A percentile compares a stretch with the other conserved stretches of the same genome.
phyloP scores from a whole-genome alignment of 495 filamentous ascomycete species.

The Xylona heveae region DNA sequence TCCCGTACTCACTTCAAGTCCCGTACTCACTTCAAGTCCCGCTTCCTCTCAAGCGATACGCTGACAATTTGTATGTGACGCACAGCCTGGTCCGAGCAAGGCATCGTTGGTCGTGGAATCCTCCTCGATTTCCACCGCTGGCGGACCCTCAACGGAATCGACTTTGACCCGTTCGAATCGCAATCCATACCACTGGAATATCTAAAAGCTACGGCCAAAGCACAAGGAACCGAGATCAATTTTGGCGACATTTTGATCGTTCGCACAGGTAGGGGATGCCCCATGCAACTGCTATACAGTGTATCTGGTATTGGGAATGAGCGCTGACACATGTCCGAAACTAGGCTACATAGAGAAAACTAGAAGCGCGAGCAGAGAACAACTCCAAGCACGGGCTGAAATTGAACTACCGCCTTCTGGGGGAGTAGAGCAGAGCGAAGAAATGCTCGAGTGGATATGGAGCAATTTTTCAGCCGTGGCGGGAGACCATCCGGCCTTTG shows the following conservation, averaged over 20 bases:
- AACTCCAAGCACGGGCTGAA: constrained; percentile 15
- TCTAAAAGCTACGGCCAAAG: constrained; percentile 21
- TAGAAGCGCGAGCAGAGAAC: constrained; percentile 10
- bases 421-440: constrained; percentile 28
- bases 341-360: constrained; percentile 22
- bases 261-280: constrained; percentile 19
- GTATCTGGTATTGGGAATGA: background rate
- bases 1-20: no score
- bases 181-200: constrained; percentile 21
- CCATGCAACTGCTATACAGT: no score
- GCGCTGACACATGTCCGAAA: background rate
- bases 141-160: constrained; percentile 8
- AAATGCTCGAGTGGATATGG: constrained; percentile 21
- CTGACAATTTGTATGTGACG: no score
- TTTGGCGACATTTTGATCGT: constrained; percentile 35
- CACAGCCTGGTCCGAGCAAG: background rate
- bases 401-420: constrained; percentile 19
- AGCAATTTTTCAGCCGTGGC: constrained; percentile 15
- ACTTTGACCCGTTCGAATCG: constrained; percentile 21
- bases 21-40: no score
- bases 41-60: no score
- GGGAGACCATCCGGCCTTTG: constrained; percentile 8
- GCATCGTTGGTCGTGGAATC: constrained; percentile 19
- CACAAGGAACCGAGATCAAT: constrained; percentile 24
- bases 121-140: constrained; percentile 23